phyloP scores from a whole-genome alignment of 2,329 filamentous ascomycete genomes.

The Fusarium subtropicale region DNA sequence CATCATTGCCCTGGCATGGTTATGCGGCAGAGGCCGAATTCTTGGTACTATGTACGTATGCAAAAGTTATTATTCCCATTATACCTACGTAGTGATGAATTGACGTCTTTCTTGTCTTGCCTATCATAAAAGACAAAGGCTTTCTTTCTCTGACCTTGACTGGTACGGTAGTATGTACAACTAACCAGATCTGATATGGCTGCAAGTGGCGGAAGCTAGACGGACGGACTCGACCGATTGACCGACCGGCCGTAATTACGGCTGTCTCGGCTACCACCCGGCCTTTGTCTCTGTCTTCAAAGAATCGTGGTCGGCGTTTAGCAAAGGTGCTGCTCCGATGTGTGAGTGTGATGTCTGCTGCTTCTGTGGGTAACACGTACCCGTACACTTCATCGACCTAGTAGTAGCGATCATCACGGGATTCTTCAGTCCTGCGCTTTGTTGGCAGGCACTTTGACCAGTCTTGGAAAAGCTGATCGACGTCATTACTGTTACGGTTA shows the following conservation, averaged over 20 bases:
- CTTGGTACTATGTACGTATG: background rate
- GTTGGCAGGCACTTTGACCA: slow-evolving; percentile 2
- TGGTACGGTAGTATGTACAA: background rate
- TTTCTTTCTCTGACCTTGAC: background rate
- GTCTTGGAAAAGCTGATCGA: slow-evolving; percentile 18
- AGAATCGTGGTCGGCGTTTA: slow-evolving; percentile 15
- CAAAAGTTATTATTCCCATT: background rate
- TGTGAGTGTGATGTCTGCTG: background rate
- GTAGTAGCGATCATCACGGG: slow-evolving; percentile 24
- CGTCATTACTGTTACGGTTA: slow-evolving; percentile 32
- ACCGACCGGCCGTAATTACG: slow-evolving; percentile 46
- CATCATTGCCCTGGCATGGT: slow-evolving; percentile 25
- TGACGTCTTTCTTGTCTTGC: slow-evolving; percentile 6
- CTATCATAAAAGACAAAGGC: background rate
- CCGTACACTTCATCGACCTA: slow-evolving; percentile 22
- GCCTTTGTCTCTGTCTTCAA: slow-evolving; percentile 1
- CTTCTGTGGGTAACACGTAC: slow-evolving; percentile 5
- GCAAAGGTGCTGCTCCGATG: slow-evolving; percentile 25
- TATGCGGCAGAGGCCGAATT: slow-evolving; percentile 7
- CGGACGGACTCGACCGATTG: slow-evolving; percentile 29
- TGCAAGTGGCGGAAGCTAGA: slow-evolving; percentile 26
- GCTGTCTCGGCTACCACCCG: slow-evolving; percentile 38
- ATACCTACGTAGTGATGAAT: background rate
- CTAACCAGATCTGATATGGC: background rate
- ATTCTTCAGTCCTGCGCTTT: slow-evolving; percentile 5